Percentiles rank a stretch among this genome's conserved stretches.
phyloP scores from a whole-genome alignment of 495 filamentous ascomycete species.

The Neurospora tetrasperma region DNA sequence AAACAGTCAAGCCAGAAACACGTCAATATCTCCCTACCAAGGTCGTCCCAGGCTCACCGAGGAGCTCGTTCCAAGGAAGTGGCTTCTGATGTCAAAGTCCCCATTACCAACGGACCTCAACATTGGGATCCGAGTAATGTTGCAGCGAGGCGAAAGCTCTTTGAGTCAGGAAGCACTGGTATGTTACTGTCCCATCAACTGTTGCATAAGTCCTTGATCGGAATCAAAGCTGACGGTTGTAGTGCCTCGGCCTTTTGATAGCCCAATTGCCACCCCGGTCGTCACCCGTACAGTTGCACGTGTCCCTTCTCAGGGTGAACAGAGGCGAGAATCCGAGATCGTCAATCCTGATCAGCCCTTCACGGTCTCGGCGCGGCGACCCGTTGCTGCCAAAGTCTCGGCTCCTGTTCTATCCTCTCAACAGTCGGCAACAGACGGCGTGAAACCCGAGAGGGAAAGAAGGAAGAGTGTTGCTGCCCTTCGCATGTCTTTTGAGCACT shows the following conservation, averaged over 20 bases:
- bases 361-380: background rate
- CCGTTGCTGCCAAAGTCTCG: background rate
- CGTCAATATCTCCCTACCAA: background rate
- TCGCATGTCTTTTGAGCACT: slow-evolving; percentile 23
- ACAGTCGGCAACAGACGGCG: background rate
- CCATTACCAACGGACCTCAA: background rate
- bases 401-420: background rate
- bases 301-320: background rate
- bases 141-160: slow-evolving; percentile 21
- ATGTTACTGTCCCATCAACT: background rate
- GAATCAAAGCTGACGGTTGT: background rate
- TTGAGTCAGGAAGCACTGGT: slow-evolving; percentile 4
- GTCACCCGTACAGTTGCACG: background rate
- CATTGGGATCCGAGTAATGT: slow-evolving; percentile 21
- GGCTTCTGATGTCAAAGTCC: background rate
- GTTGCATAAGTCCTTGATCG: background rate
- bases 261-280: background rate
- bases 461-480: slow-evolving; percentile 29
- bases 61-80: background rate
- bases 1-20: background rate
- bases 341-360: background rate
- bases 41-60: background rate
- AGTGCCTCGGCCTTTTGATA: background rate
- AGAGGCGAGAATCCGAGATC: background rate
- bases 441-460: slow-evolving; percentile 1